Conservation (phyloP, 2,329 filamentous ascomycete species). For the Fusarium sp. region DNA sequence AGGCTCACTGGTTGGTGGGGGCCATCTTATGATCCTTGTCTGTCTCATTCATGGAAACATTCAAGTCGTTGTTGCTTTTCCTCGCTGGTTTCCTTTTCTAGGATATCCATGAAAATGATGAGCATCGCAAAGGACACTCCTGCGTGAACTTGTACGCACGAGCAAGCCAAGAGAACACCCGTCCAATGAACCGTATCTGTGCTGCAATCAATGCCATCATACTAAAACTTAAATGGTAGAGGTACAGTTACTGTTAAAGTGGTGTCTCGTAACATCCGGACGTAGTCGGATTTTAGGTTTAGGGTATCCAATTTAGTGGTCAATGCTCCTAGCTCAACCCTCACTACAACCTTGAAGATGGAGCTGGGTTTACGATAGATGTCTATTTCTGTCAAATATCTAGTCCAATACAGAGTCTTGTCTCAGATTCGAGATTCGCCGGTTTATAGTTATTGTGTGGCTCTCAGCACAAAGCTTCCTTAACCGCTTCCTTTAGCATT, state of each 20-base stretch:
- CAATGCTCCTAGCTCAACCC: conserved; percentile 12
- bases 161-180: conserved; percentile 3
- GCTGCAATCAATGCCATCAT: conserved; percentile 11
- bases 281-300: conserved; percentile 21
- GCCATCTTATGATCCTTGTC: conserved; percentile 11
- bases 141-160: neutral
- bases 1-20: conserved; percentile 29
- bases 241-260: neutral
- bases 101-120: neutral
- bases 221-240: neutral
- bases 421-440: neutral
- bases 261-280: neutral
- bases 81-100: conserved; percentile 5
- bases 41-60: conserved; percentile 19
- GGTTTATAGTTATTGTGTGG: too few relatives aligned
- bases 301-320: conserved; percentile 13
- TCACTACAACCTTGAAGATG: neutral
- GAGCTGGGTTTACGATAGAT: neutral
- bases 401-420: neutral
- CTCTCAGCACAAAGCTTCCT: too few relatives aligned
- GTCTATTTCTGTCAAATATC: neutral
- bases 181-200: conserved; percentile 19
- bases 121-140: neutral
- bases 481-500: neutral
- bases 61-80: conserved; percentile 9